Percentiles rank a stretch among this genome's conserved stretches.
These are phyloP conservation scores for Boletellus ananiceps DNA, from an alignment of 768 basidiomycete genomes.

Conservation along the genomic window DNA sequence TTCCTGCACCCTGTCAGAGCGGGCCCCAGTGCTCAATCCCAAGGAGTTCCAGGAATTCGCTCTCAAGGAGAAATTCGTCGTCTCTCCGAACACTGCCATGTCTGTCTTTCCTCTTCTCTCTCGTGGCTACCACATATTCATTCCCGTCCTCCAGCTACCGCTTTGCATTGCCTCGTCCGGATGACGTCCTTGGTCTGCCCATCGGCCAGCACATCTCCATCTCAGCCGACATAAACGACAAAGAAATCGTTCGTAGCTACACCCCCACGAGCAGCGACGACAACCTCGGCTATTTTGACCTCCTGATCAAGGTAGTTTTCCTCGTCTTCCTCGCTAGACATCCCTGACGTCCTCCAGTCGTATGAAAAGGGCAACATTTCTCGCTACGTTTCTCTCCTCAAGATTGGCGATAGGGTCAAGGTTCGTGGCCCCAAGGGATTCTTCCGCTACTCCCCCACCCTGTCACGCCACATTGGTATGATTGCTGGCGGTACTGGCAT, in stretches of 20 bases:
- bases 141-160: constrained; percentile 63
- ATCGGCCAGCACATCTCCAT: constrained; percentile 96
- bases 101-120: constrained; percentile 36
- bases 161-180: constrained; percentile 71
- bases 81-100: constrained; percentile 97
- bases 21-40: constrained; percentile 70
- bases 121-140: not conserved
- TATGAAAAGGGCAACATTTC: constrained; percentile 99
- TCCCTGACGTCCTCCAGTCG: constrained; percentile 44
- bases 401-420: constrained; percentile 81
- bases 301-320: constrained; percentile 83
- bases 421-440: constrained; percentile 97
- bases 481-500: constrained; percentile 99
- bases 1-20: constrained; percentile 36
- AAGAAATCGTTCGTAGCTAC: constrained; percentile 86
- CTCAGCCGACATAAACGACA: constrained; percentile 86
- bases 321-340: not conserved
- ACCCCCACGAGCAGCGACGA: constrained; percentile 95
- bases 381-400: constrained; percentile 72
- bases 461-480: constrained; percentile 86
- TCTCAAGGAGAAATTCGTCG: constrained; percentile 70
- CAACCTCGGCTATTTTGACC: constrained; percentile 89
- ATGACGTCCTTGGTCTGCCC: constrained; percentile 86
- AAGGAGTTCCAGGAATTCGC: constrained; percentile 78
- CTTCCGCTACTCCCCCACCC: constrained; percentile 74